Evolutionary conservation across 2,329 filamentous ascomycete genomes (phyloP).

Genomic region (Teratosphaeria nubilosa): DNA sequence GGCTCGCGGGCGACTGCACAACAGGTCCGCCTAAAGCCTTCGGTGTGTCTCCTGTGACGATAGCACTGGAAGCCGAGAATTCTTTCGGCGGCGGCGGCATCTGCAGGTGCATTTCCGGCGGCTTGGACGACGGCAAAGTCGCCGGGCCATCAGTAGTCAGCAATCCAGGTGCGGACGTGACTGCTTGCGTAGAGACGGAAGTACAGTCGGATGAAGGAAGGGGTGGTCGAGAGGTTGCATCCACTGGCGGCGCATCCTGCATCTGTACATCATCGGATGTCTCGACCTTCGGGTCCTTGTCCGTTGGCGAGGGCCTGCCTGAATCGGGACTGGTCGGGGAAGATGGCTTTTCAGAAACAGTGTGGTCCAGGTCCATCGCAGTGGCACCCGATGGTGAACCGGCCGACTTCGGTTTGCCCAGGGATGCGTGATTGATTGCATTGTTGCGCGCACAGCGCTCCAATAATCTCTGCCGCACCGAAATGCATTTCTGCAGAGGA

Average conservation of each 20-base stretch:
- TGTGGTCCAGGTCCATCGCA: slow-evolving; percentile 12
- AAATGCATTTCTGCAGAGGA: slow-evolving; percentile 15
- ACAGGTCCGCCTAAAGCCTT: slow-evolving; percentile 7
- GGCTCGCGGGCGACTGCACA: slow-evolving; percentile 17
- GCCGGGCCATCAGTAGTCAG: not conserved
- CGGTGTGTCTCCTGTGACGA: slow-evolving; percentile 6
- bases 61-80: slow-evolving; percentile 16
- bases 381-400: not conserved
- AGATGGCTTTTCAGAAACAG: not conserved
- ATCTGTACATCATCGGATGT: slow-evolving; percentile 9
- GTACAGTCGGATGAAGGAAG: not conserved
- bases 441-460: slow-evolving; percentile 25
- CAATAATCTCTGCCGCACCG: slow-evolving; percentile 23
- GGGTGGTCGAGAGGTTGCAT: not conserved
- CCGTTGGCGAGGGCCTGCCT: not conserved
- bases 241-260: slow-evolving; percentile 9
- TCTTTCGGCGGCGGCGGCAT: slow-evolving; percentile 24
- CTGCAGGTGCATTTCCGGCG: slow-evolving; percentile 20
- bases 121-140: slow-evolving; percentile 4
- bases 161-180: not conserved
- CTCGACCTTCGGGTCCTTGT: not conserved
- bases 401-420: not conserved
- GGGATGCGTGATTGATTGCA: slow-evolving; percentile 3
- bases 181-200: not conserved
- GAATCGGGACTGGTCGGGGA: not conserved